Percentiles rank a stretch among this genome's conserved stretches.
These are phyloP conservation scores for Nemania diffusa DNA, from an alignment of 2,329 filamentous ascomycete species.

Conservation along the genomic window DNA sequence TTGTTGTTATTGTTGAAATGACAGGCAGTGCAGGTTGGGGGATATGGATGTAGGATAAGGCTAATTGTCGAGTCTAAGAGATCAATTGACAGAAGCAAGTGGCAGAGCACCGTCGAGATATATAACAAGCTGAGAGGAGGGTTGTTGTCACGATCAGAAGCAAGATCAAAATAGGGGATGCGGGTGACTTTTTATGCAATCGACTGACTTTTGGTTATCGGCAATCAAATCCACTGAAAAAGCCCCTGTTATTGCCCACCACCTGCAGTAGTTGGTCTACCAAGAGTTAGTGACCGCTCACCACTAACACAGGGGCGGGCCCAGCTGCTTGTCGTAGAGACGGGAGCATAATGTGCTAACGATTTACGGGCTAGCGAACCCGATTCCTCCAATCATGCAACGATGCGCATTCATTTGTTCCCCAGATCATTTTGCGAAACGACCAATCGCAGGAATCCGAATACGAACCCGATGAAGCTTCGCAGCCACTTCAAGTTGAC, in stretches of 20 bases:
- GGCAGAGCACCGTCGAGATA: not conserved
- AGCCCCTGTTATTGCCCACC: not conserved
- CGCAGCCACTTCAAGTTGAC: slow-evolving; percentile 6
- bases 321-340: not conserved
- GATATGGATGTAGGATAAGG: not conserved
- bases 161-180: slow-evolving; percentile 29
- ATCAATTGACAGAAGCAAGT: slow-evolving; percentile 22
- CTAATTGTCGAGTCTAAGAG: not conserved
- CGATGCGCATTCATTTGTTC: not conserved
- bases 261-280: not conserved
- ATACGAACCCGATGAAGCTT: slow-evolving; percentile 37
- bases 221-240: slow-evolving; percentile 13
- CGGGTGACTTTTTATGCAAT: slow-evolving; percentile 36
- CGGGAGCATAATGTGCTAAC: slow-evolving; percentile 3
- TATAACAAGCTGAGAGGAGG: not conserved
- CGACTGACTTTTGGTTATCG: slow-evolving; percentile 30
- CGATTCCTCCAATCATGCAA: slow-evolving; percentile 14
- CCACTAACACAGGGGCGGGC: not conserved
- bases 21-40: slow-evolving; percentile 1
- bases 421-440: slow-evolving; percentile 22
- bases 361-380: not conserved
- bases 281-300: not conserved
- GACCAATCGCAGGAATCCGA: slow-evolving; percentile 27
- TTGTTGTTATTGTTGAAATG: slow-evolving; percentile 43
- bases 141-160: slow-evolving; percentile 26